Evolutionary conservation across 176 grass and related monocot species (phyloP), one percentile per base, ranked within the genome.

Genomic region (Eleusine indica): DNA sequence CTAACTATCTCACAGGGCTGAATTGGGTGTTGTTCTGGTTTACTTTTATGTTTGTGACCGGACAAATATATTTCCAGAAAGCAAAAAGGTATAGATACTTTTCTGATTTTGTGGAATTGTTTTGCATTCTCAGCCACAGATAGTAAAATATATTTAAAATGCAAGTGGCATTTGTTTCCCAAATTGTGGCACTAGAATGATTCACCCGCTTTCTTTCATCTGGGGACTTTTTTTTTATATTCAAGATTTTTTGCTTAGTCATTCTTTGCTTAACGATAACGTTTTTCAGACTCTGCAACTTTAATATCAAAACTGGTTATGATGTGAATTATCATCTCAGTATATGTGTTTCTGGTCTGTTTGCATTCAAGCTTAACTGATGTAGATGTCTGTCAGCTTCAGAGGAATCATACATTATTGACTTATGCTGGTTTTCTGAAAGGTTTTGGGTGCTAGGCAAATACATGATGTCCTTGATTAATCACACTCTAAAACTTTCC

Each of bases 31-130:
- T 47, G 62, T 86, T 65, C 52, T 94, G 61, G 91, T 91, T 49
- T 97, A 94, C 83, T 94, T 94, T 77, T 97, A 97, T 53, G 70
- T 90, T 21, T 97, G 91, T 67, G 94, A 94, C 18, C 89, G 89
- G 32, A 97, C 91, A 88, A 91, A 82, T 82, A 74, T 97, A 63
- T 97, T 97, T 78, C 71, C 87, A 58, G 89, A 90, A 87, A 88
- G 84, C 71, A 89, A 85, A 56, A 97, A 97, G 91, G 94, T 97
- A 71, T 43, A 74, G 22, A 44, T 5, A 42, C 4, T 11, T 0
- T 58, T 39, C 28, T 76, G 7, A 57, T 56, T 66, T 76, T 21
- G 35, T 58, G 37, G 16, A 69, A 7, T 22, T 68, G 68, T 35
- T 75, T 32, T 58, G 22, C 49, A 30, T 54, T 42, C 53, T 35